phyloP scores from a whole-genome alignment of 192 early-diverging fungal genomes.

The Gamsiella multidivaricata region DNA sequence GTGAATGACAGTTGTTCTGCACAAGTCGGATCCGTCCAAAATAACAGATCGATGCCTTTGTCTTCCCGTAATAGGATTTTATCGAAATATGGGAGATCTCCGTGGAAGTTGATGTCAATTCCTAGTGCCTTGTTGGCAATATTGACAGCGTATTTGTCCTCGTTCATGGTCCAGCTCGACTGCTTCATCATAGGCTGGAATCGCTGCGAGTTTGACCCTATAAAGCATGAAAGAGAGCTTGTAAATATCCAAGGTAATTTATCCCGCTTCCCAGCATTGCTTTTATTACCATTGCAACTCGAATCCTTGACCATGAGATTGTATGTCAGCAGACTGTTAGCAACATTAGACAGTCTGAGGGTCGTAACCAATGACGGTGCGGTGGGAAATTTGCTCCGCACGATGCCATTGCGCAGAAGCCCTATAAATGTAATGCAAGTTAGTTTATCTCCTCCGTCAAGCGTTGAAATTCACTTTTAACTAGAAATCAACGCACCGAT shows the following conservation, averaged over 20 bases:
- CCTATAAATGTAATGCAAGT: constrained; percentile 6
- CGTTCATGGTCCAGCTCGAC: constrained; percentile 65
- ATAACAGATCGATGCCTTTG: constrained; percentile 57
- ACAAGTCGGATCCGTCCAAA: constrained; percentile 69
- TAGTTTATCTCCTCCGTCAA: too few species aligned
- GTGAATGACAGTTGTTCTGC: constrained; percentile 54
- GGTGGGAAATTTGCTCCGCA: constrained; percentile 15
- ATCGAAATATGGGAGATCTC: constrained; percentile 57
- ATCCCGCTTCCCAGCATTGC: too few species aligned
- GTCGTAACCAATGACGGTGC: constrained; percentile 44
- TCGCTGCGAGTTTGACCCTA: not conserved
- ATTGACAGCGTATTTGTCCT: constrained; percentile 66
- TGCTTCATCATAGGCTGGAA: constrained; percentile 65
- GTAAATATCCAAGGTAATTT: too few species aligned
- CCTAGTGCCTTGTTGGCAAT: constrained; percentile 21
- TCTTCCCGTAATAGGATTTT: constrained; percentile 20
- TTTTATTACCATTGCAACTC: constrained; percentile 41
- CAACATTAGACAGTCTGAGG: constrained; percentile 61
- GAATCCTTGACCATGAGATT: constrained; percentile 57
- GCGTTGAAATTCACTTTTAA: too few species aligned
- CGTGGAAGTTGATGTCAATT: constrained; percentile 64
- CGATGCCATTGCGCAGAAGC: constrained; percentile 37
- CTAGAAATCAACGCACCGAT: constrained; percentile 33
- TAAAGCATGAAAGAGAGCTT: too few species aligned
- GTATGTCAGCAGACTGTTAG: constrained; percentile 63